Evolutionary conservation across 2,329 filamentous ascomycete species (phyloP), one percentile per base, ranked within the genome.

Genomic region (Leptographium lundbergii): DNA sequence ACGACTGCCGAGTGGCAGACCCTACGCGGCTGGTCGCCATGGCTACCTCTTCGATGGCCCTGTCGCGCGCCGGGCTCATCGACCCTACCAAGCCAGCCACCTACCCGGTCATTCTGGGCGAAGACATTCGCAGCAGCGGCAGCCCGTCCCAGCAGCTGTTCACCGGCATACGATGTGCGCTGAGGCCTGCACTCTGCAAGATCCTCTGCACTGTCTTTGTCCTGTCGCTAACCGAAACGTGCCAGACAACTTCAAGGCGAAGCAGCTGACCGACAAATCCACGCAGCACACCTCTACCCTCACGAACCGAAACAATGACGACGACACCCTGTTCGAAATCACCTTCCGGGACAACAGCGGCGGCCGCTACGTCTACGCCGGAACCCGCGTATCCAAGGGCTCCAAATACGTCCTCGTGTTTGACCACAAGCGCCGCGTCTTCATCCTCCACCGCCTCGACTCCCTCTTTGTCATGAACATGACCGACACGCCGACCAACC

Each of bases 391-490:
- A 58, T 78, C 75, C 27, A 77, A 78, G 60, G 76, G 80, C 59
- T 76, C 74, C 59, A 78, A 85, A 68, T 85, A 81, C 67, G 80
- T 85, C 45, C 79, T 95, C 57, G 81, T 92, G 60, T 94, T 92
- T 68, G 88, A 95, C 70, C 78, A 86, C 10, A 75, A 78, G 22
- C 84, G 82, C 57, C 84, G 92, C 67, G 86, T 81, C 59, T 94
- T 94, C 64, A 84, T 94, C 32, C 79, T 96, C 58, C 90, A 96
- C 73, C 84, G 84, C 57, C 76, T 96, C 58, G 83, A 89, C 68
- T 87, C 85, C n/a, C 85, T 85, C 47, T 87, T 95, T 72, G 86
- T 89, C 67, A 91, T 96, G 86, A 96, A 96, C 70, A 74, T 96
- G 58, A 84, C 81, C 57, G 82, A 80, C 59, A 84, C 84, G 17